Evolutionary conservation across 352 stramenopile genomes (phyloP).

Genomic region (Phytophthora ramorum): DNA sequence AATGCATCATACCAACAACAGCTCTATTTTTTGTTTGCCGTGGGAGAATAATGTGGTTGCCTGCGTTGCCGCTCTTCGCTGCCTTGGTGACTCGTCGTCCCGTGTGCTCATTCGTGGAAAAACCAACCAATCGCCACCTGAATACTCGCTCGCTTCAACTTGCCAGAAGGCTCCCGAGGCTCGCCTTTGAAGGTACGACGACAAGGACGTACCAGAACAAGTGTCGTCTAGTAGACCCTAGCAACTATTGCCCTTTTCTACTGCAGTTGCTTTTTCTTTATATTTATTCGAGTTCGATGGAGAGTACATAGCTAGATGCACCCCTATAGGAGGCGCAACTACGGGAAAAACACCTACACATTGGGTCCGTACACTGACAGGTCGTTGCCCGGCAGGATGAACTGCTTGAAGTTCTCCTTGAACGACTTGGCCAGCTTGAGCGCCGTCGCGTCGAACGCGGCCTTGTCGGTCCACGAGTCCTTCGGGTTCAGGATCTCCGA

Average conservation of each 20-base stretch:
- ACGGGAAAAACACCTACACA: slow-evolving; percentile 34
- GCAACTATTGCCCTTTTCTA: too few relatives aligned
- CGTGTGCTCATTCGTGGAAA: slow-evolving; percentile 6
- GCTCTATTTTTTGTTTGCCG: too few relatives aligned
- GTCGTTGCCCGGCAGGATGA: slow-evolving; percentile 80
- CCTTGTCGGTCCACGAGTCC: slow-evolving; percentile 84
- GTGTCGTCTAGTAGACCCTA: too few relatives aligned
- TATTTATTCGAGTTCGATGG: neutral
- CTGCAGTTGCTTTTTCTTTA: neutral
- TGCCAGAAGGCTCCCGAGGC: neutral
- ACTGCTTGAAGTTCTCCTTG: slow-evolving; percentile 88
- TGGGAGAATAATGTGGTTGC: too few relatives aligned
- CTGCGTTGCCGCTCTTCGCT: too few relatives aligned
- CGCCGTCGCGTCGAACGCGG: slow-evolving; percentile 75
- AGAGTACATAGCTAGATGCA: neutral
- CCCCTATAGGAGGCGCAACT: too few relatives aligned
- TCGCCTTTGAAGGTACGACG: too few relatives aligned
- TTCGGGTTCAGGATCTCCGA: slow-evolving; percentile 79
- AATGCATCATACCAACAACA: too few relatives aligned
- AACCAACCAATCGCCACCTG: neutral
- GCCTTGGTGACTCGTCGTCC: too few relatives aligned
- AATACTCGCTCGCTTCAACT: slow-evolving; percentile 43
- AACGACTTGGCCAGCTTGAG: slow-evolving; percentile 82
- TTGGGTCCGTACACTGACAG: slow-evolving; percentile 68
- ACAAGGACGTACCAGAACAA: too few relatives aligned